Evolutionary conservation across 352 stramenopile genomes (phyloP), one percentile per base, ranked within the genome.

Genomic region (Pythium plurisporium): DNA sequence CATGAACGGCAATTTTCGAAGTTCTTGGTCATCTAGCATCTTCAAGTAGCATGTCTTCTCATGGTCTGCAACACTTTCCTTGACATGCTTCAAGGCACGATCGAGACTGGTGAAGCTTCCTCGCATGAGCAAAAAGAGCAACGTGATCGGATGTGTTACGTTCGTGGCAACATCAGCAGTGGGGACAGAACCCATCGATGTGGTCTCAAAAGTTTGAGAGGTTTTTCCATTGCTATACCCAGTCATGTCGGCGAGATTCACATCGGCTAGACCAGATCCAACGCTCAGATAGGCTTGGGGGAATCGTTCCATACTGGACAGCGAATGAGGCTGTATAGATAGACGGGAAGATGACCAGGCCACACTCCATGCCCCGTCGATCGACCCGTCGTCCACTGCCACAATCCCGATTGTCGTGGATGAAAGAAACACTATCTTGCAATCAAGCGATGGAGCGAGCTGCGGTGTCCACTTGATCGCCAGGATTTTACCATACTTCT

Each of bases 31-130:
- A 15, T 90, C 69, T 12, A 70, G 52, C 86, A 94, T 94, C 42
- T 73, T 74, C 23, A 94, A 27, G 59, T 91, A 95, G 37, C 81
- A 91, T 12, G 62, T 72, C 67, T 91, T 80, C 55, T 94, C 76
- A 41, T 94, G 78, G 34, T 79, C 69, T 17, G 73, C n/a, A 38
- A 95, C 76, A 29, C 70, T 73, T 3, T 59, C 41, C 41, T 80
- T 73, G 37, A 93, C 68, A 34, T 91, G 65, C 25, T 82, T 65
- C 9, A 92, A 55, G 19, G 86, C 41, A 19, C 54, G 69, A 41
- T 89, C 64, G 4, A 91, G 57, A n/a, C 67, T 86, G 17, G 65
- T 42, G 29, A 94, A 91, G 14, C 72, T 82, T 12, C 86, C 82
- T 34, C 79, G 60, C 43, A 74, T 68, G 5, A 95, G 73, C 30